A percentile compares a stretch with the other conserved stretches of the same genome.
phyloP scores from a whole-genome alignment of 2,329 filamentous ascomycete genomes.

The Paradendryphiella salina region DNA sequence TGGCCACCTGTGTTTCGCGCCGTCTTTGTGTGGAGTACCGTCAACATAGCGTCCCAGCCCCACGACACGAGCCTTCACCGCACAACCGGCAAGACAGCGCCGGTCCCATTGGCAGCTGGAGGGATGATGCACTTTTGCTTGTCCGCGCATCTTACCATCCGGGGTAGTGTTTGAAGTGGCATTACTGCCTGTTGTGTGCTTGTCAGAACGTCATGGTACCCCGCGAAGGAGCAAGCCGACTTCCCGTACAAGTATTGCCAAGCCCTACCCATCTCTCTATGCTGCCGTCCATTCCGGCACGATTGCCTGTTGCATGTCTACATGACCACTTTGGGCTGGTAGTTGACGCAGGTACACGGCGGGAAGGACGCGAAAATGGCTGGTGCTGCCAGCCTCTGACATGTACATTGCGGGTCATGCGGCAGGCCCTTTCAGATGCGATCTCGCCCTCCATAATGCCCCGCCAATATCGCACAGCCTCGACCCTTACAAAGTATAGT shows the following conservation, averaged over 20 bases:
- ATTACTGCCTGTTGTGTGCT: neutral
- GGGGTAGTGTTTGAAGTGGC: neutral
- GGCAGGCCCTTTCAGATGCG: no score
- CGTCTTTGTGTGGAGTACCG: constrained; percentile 3
- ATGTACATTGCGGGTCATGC: neutral
- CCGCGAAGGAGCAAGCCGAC: constrained; percentile 10
- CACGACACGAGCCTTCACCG: constrained; percentile 4
- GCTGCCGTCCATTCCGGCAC: constrained; percentile 4
- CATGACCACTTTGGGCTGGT: constrained; percentile 1
- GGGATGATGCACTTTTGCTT: neutral
- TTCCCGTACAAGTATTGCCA: constrained; percentile 10
- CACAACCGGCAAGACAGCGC: neutral
- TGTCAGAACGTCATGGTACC: constrained; percentile 10
- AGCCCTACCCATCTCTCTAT: neutral
- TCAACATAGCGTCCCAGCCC: constrained; percentile 14
- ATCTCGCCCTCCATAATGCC: no score
- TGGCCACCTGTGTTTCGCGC: constrained; percentile 4
- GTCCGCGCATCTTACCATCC: neutral
- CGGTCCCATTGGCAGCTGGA: neutral
- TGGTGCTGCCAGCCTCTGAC: neutral
- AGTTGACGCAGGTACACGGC: constrained; percentile 8
- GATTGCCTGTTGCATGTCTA: neutral
- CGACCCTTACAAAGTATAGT: no score
- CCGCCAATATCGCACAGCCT: no score
- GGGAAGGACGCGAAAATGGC: constrained; percentile 2